Conservation (phyloP, 495 filamentous ascomycete species). For the Halenospora varia region DNA sequence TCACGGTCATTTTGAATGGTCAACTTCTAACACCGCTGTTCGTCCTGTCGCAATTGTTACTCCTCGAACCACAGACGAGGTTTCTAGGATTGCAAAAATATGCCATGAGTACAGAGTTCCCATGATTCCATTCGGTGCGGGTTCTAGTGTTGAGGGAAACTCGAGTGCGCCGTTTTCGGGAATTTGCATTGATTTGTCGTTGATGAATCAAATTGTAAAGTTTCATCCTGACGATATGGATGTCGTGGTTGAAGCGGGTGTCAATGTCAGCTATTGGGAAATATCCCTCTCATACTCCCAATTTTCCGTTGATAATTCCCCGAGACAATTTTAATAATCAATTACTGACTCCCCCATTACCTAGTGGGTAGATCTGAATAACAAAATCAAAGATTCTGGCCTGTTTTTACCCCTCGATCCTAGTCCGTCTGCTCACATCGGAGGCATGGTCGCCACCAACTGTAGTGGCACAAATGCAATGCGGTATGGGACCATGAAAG, state of each 20-base stretch:
- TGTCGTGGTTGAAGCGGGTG: slow-evolving; percentile 79
- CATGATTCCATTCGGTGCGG: slow-evolving; percentile 73
- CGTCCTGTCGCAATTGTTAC: slow-evolving; percentile 75
- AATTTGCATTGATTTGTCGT: slow-evolving; percentile 78
- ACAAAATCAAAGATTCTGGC: slow-evolving; percentile 56
- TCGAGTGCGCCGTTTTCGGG: slow-evolving; percentile 79
- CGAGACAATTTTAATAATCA: too few species aligned
- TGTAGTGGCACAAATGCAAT: slow-evolving; percentile 76
- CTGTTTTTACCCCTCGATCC: slow-evolving; percentile 67
- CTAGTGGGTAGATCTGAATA: slow-evolving; percentile 87
- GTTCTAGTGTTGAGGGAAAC: slow-evolving; percentile 80
- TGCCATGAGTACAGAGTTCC: slow-evolving; percentile 82
- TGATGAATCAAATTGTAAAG: slow-evolving; percentile 73
- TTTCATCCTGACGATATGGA: slow-evolving; percentile 85
- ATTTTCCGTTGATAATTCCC: too few species aligned
- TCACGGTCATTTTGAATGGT: slow-evolving; percentile 88
- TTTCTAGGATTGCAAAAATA: slow-evolving; percentile 69
- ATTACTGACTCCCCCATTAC: too few species aligned
- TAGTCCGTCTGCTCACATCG: slow-evolving; percentile 56
- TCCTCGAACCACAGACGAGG: slow-evolving; percentile 72
- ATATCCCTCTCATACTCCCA: too few species aligned
- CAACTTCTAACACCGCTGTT: slow-evolving; percentile 68
- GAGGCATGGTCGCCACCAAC: slow-evolving; percentile 72
- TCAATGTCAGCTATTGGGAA: too few species aligned
- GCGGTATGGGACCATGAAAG: slow-evolving; percentile 77